Percentiles rank a stretch among this genome's conserved stretches.
Conservation (phyloP, 805 yeast genomes). For the Lipomyces yamadae region DNA sequence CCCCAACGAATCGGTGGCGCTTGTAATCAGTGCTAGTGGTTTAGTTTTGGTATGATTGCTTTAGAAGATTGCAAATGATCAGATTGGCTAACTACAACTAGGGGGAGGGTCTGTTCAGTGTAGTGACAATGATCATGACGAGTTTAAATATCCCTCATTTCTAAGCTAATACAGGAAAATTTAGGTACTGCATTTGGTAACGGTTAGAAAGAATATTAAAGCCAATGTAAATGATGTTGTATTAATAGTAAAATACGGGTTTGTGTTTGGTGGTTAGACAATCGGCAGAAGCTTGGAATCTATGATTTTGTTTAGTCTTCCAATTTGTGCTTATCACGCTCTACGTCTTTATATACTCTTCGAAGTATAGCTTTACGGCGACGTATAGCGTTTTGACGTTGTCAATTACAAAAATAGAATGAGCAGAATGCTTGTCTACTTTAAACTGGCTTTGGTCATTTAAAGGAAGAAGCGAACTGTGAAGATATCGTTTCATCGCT, state of each 20-base stretch:
- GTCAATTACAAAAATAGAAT: no score
- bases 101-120: constrained; percentile 92
- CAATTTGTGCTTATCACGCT: no score
- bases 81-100: constrained; percentile 1
- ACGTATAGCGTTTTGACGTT: no score
- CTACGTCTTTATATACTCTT: no score
- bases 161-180: constrained; percentile 34
- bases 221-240: not conserved
- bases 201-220: not conserved
- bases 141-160: constrained; percentile 68
- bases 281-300: not conserved
- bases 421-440: no score
- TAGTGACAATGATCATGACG: constrained; percentile 77
- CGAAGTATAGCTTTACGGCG: no score
- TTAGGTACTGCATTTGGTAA: not conserved
- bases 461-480: no score
- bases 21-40: constrained; percentile 91
- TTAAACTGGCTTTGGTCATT: no score
- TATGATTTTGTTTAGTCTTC: not conserved
- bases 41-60: constrained; percentile 57
- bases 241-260: not conserved
- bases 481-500: no score
- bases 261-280: not conserved
- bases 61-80: not conserved
- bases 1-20: constrained; percentile 54